Evolutionary conservation across 1,284 basidiomycete genomes (phyloP).

Genomic region (Malassezia equina): DNA sequence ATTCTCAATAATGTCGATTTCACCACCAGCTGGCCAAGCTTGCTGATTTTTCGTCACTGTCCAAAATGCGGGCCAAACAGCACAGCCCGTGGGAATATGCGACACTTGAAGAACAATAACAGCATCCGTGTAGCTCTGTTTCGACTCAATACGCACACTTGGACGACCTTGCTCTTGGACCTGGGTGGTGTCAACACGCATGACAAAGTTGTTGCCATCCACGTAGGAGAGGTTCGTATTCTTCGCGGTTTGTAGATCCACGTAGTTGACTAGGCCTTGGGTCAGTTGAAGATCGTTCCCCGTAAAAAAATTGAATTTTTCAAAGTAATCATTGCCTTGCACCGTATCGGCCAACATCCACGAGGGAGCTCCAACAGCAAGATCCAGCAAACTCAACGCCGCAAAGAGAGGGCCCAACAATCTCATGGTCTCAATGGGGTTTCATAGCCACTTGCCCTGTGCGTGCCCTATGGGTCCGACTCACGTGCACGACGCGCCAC

Average conservation of each 20-base stretch:
- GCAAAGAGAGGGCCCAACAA: neutral
- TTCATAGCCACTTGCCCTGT: neutral
- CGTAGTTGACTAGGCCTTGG: conserved; percentile 39
- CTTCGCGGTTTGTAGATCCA: conserved; percentile 19
- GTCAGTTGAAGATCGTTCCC: conserved; percentile 29
- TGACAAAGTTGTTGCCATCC: conserved; percentile 26
- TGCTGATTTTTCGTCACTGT: conserved; percentile 31
- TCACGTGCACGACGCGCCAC: neutral
- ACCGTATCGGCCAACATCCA: conserved; percentile 23
- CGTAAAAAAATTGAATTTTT: conserved; percentile 28
- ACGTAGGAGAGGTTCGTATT: conserved; percentile 34
- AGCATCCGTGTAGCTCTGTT: conserved; percentile 32
- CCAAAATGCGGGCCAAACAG: conserved; percentile 47
- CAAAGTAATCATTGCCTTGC: conserved; percentile 26
- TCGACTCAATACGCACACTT: conserved; percentile 36
- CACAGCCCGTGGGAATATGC: conserved; percentile 38
- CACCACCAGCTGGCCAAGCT: conserved; percentile 38
- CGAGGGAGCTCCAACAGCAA: neutral
- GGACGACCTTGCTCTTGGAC: conserved; percentile 24
- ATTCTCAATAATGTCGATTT: conserved; percentile 46
- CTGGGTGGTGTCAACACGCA: conserved; percentile 33
- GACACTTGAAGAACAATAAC: conserved; percentile 41
- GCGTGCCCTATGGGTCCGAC: neutral
- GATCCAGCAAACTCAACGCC: neutral
- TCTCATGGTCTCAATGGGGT: neutral